phyloP scores from a whole-genome alignment of 306 rosid species.

The Inga oerstediana region DNA sequence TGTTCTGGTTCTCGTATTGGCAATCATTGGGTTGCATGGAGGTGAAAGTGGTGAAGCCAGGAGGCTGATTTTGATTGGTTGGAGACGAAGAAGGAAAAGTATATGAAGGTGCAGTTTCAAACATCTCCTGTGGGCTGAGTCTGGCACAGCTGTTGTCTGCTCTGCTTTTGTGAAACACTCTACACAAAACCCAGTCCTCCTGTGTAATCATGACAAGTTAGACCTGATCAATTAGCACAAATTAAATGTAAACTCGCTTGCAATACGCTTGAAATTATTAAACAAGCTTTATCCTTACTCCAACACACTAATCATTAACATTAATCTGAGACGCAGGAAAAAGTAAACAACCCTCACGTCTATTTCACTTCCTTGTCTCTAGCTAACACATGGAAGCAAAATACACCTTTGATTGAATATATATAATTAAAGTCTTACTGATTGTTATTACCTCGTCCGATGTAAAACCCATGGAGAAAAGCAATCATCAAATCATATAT shows the following conservation, averaged over 20 bases:
- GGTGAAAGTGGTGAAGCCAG: constrained; percentile 54
- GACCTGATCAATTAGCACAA: constrained; percentile 44
- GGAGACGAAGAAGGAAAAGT: constrained; percentile 50
- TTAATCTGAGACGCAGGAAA: neutral
- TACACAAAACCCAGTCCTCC: constrained; percentile 99
- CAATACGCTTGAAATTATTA: constrained; percentile 4
- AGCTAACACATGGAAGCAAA: constrained; percentile 15
- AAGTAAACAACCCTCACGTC: neutral
- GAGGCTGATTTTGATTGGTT: constrained; percentile 41
- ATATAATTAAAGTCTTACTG: neutral
- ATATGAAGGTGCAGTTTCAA: constrained; percentile 44
- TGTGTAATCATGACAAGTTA: constrained; percentile 44
- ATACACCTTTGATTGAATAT: neutral
- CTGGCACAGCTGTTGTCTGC: constrained; percentile 51
- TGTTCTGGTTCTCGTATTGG: constrained; percentile 34
- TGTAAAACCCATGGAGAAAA: neutral
- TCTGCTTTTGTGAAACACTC: constrained; percentile 86
- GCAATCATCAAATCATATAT: neutral
- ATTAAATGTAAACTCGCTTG: constrained; percentile 17
- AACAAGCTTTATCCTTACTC: constrained; percentile 37
- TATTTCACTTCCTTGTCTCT: neutral
- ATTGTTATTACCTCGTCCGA: neutral
- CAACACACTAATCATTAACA: constrained; percentile 24
- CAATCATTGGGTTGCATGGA: constrained; percentile 44
- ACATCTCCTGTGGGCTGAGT: constrained; percentile 48